Percentiles rank a stretch among this genome's conserved stretches.
phyloP scores from a whole-genome alignment of 352 stramenopile genomes.

The Phytophthora citrophthora region DNA sequence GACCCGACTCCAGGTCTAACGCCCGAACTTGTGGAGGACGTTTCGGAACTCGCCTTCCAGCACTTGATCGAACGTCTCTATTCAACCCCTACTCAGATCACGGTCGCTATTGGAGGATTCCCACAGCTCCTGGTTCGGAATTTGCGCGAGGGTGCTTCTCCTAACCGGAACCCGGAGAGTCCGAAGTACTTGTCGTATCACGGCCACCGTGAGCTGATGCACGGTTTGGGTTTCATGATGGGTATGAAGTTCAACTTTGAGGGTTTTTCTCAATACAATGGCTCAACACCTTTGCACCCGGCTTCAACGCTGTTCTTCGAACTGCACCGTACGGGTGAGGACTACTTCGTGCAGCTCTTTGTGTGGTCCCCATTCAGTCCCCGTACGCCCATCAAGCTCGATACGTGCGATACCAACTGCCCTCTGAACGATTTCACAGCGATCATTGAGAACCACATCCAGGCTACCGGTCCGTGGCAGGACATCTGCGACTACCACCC shows the following conservation, averaged over 20 bases:
- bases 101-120: conserved; percentile 73
- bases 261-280: conserved; percentile 63
- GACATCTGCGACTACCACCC: conserved; percentile 79
- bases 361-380: conserved; percentile 71
- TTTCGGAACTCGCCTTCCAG: conserved; percentile 72
- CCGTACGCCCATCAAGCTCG: conserved; percentile 62
- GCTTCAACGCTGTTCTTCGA: conserved; percentile 83
- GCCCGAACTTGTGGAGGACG: conserved; percentile 44
- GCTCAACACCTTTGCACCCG: conserved; percentile 67
- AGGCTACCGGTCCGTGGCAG: conserved; percentile 68
- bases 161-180: conserved; percentile 32
- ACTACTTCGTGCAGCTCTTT: conserved; percentile 69
- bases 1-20: conserved; percentile 54
- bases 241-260: conserved; percentile 84
- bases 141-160: conserved; percentile 50
- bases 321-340: conserved; percentile 45
- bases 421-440: conserved; percentile 60
- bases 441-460: conserved; percentile 63
- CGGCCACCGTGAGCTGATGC: conserved; percentile 80
- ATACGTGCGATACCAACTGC: conserved; percentile 64
- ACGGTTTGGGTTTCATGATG: conserved; percentile 81
- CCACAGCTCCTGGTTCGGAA: conserved; percentile 68
- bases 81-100: conserved; percentile 68
- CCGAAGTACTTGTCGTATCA: conserved; percentile 86
- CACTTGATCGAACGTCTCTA: conserved; percentile 79